These are phyloP conservation scores for Canariomyces notabilis DNA, from an alignment of 2,329 filamentous ascomycete genomes.

Conservation along the genomic window DNA sequence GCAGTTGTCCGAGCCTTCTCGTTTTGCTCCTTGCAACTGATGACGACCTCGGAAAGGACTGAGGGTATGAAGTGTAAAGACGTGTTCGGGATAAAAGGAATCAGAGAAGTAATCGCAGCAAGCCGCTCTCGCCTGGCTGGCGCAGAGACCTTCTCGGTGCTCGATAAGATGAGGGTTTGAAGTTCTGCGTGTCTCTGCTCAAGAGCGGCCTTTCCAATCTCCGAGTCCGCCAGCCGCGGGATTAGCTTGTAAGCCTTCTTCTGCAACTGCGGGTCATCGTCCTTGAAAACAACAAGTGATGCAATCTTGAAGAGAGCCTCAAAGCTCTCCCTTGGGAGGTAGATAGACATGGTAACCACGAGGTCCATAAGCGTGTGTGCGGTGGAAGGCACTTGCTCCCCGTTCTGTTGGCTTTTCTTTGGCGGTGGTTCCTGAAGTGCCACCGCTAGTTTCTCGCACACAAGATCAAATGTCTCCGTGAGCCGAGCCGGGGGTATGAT, in stretches of 20 bases:
- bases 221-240: constrained; percentile 78
- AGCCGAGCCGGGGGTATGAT: constrained; percentile 75
- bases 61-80: constrained; percentile 91
- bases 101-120: constrained; percentile 72
- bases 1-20: constrained; percentile 86
- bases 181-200: constrained; percentile 70
- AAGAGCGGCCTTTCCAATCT: constrained; percentile 70
- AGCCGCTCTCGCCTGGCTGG: constrained; percentile 84
- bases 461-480: constrained; percentile 81
- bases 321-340: constrained; percentile 84
- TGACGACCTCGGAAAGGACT: constrained; percentile 88
- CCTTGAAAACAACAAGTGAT: constrained; percentile 71
- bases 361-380: constrained; percentile 95
- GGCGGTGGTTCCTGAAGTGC: constrained; percentile 55
- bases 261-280: constrained; percentile 84
- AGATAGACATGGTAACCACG: constrained; percentile 91
- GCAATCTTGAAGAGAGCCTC: constrained; percentile 81
- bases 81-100: constrained; percentile 69
- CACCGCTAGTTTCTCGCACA: constrained; percentile 74
- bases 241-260: constrained; percentile 99
- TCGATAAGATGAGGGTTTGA: constrained; percentile 73
- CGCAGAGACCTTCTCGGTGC: constrained; percentile 77
- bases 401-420: constrained; percentile 51
- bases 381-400: constrained; percentile 80
- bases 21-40: constrained; percentile 96